Base-by-base conservation (phyloP, 1,284 basidiomycete species). In the Cryptococcus sp. region DNA sequence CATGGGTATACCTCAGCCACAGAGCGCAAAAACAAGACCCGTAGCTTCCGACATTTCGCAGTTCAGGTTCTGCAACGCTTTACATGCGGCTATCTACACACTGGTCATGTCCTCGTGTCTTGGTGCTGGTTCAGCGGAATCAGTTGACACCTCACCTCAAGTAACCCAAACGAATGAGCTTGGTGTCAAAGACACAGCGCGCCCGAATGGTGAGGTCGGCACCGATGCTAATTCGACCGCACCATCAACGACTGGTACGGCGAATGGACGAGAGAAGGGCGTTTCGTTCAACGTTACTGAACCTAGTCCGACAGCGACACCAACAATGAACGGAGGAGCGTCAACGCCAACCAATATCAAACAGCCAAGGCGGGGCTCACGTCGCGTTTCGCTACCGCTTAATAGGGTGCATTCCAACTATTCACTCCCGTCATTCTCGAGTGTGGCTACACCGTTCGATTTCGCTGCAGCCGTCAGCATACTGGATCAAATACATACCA, bases 11-110 rank as follows among this genome's bases (percentile, higher is more conserved):
- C 44, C 55, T 5, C 43, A 39, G 8, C 25, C 20, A 11, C n/a
- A 20, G 13, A 25, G 44, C 4, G 16, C 29, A 39, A 61, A 65
- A 26, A 41, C 25, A 3, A 23, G 23, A 13, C 58, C 61, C 4
- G 52, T 65, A 50, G 60, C 63, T 17, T 51, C 53, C 43, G 67
- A 76, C 60, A 48, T 62, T 29, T 54, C 65, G 53, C 63, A 62
- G 7, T 64, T 69, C 43, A 84, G 87, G 50, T 89, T 93, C 66
- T 82, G 92, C 41, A 84, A 91, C 64, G 87, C 89, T 20, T 78
- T 89, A 1, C 85, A 92, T 68, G 89, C 89, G 1, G 87, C 89
- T 63, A 65, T 88, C 8, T 95, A 88, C 70, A 85, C 88, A 19
- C 81, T 94, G 20, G 86, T 88, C 1, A 88, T 88, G 19, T 84